These are phyloP conservation scores for Corymbia citriodora DNA, from an alignment of 441 rosid genomes.

Conservation along the genomic window DNA sequence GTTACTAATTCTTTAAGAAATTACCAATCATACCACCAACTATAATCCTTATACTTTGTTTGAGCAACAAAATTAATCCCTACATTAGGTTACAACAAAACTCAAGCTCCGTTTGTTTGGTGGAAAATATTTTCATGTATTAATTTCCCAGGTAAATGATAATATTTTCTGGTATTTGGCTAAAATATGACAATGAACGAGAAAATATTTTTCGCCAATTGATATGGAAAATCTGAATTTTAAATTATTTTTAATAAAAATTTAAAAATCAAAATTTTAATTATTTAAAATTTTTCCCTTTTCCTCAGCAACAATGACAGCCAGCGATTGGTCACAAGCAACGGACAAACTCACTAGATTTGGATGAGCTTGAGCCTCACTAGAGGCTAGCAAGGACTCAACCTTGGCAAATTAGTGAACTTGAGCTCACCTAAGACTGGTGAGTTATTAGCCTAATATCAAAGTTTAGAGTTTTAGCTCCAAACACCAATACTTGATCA, in stretches of 20 bases:
- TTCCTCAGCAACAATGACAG: no score
- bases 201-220: background rate
- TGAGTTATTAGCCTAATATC: accelerated
- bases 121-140: background rate
- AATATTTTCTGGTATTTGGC: background rate
- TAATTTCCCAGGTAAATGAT: accelerated
- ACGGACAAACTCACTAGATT: no score
- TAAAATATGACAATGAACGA: background rate
- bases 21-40: background rate
- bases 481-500: accelerated
- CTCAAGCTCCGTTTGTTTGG: background rate
- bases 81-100: background rate
- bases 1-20: background rate
- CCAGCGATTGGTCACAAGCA: no score
- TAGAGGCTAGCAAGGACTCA: background rate
- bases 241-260: no score
- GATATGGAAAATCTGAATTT: background rate
- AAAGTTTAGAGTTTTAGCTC: background rate
- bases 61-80: background rate
- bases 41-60: background rate
- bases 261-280: no score
- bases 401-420: background rate
- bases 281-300: no score
- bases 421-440: background rate
- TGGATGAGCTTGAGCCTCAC: no score